Base-by-base conservation (phyloP, 441 rosid genomes). In the Adansonia grandidieri region DNA sequence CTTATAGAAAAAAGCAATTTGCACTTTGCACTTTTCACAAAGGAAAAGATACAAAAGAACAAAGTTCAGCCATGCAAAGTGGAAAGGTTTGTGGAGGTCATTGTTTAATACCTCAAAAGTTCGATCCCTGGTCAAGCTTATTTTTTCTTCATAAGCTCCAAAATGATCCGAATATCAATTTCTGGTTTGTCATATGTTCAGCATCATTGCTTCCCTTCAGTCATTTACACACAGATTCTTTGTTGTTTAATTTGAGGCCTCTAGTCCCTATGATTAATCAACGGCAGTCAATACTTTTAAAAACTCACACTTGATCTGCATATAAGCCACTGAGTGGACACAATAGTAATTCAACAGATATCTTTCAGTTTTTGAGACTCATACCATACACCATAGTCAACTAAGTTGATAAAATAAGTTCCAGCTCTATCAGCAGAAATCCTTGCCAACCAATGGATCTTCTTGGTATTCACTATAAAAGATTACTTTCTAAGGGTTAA, bases 1-100 rank as follows among this genome's bases (percentile, higher is more conserved):
- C 71, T 48, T 80, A 63, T n/a, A 73, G 42, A 54, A 50, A 77
- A 77, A 81, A 71, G 64, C 45, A 63, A 15, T 54, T 2, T 45
- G 73, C 82, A 75, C 32, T 58, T 20, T 58, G 32, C 32, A 58
- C 32, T 58, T 76, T 77, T 60, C 14, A 40, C 64, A 67, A 58
- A 69, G 19, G 60, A 72, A 72, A 72, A 56, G 44, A 42, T 57
- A 58, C n/a, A 47, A 20, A 51, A 61, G 68, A 67, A 58, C 66
- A 54, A 70, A 79, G 70, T 71, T 58, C 44, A 67, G 60, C 48
- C 71, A n/a, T 57, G 40, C 9, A 75, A 71, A 63, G 73, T 40
- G 74, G 54, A 66, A 57, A 51, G 28, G 10, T 42, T 66, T 76
- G 54, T 32, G 76, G 64, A 73, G 28, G 50, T 73, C 40, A 19